These are phyloP conservation scores for Lachancea lanzarotensis DNA, from an alignment of 805 yeast genomes.

Conservation along the genomic window DNA sequence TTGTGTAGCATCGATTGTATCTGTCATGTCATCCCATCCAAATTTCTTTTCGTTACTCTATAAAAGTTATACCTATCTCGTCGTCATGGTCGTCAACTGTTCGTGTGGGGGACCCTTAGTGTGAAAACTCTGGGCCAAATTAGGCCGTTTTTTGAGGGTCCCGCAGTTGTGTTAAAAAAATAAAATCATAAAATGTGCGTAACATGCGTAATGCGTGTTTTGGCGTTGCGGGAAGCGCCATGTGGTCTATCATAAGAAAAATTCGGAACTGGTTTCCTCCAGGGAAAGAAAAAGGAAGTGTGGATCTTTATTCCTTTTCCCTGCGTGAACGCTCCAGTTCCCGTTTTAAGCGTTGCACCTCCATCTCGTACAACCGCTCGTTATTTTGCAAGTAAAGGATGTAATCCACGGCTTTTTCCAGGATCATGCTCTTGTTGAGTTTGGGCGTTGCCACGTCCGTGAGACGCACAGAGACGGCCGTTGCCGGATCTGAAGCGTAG, in stretches of 20 bases:
- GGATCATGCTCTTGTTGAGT: conserved; percentile 58
- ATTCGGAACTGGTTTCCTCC: too few species aligned
- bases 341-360: conserved; percentile 29
- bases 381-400: conserved; percentile 47
- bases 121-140: too few species aligned
- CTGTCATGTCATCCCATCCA: too few species aligned
- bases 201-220: neutral
- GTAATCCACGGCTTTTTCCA: conserved; percentile 63
- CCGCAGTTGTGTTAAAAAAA: neutral
- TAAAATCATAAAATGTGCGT: neutral
- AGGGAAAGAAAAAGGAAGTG: too few species aligned
- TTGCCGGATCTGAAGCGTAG: neutral
- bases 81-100: conserved; percentile 5
- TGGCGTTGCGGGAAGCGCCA: neutral
- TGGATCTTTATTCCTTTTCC: neutral
- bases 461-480: conserved; percentile 5
- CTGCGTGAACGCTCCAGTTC: conserved; percentile 25
- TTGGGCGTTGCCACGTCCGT: conserved; percentile 29
- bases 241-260: conserved; percentile 1
- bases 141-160: too few species aligned
- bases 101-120: too few species aligned
- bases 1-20: too few species aligned
- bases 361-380: conserved; percentile 33
- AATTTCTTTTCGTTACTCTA: conserved; percentile 7
- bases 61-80: conserved; percentile 7